Conservation (phyloP, 164 flowering plant genomes). For the grape (Vitis vinifera) region DNA sequence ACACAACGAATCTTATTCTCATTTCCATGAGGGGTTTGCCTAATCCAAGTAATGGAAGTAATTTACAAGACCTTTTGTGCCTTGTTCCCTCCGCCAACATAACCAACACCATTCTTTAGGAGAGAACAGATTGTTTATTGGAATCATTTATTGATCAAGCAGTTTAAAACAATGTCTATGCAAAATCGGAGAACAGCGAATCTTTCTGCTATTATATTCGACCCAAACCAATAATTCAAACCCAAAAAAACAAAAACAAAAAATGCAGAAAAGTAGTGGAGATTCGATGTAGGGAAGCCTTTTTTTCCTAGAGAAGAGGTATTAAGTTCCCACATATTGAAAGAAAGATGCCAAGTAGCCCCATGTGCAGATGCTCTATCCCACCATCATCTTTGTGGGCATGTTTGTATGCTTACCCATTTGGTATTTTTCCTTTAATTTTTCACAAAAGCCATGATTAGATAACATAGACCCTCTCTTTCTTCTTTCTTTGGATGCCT, state of each 20-base stretch:
- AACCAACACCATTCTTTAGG: slow-evolving; percentile 18
- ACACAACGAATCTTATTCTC: slow-evolving; percentile 15
- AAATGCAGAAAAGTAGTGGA: too few relatives aligned
- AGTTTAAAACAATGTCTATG: background rate
- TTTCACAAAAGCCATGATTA: slow-evolving; percentile 12
- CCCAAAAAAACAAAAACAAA: too few relatives aligned
- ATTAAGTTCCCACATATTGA: slow-evolving; percentile 3
- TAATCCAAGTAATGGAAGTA: slow-evolving; percentile 10
- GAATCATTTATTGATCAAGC: background rate
- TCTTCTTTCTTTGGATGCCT: slow-evolving; percentile 19
- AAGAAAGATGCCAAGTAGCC: slow-evolving; percentile 4
- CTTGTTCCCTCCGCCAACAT: slow-evolving; percentile 14
- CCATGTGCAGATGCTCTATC: slow-evolving; percentile 14
- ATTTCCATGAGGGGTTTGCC: slow-evolving; percentile 12
- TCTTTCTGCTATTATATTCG: background rate
- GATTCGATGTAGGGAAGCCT: slow-evolving; percentile 1
- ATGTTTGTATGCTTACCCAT: slow-evolving; percentile 8
- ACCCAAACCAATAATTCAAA: too few relatives aligned
- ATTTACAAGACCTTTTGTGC: slow-evolving; percentile 1
- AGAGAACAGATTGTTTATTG: background rate
- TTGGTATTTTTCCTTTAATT: background rate
- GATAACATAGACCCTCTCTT: slow-evolving; percentile 12
- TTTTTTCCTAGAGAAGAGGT: slow-evolving; percentile 6
- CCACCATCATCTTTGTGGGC: slow-evolving; percentile 8
- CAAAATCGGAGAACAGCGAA: background rate